Base-by-base conservation (phyloP, 2,329 filamentous ascomycete species). In the Aspergillus caelatus region DNA sequence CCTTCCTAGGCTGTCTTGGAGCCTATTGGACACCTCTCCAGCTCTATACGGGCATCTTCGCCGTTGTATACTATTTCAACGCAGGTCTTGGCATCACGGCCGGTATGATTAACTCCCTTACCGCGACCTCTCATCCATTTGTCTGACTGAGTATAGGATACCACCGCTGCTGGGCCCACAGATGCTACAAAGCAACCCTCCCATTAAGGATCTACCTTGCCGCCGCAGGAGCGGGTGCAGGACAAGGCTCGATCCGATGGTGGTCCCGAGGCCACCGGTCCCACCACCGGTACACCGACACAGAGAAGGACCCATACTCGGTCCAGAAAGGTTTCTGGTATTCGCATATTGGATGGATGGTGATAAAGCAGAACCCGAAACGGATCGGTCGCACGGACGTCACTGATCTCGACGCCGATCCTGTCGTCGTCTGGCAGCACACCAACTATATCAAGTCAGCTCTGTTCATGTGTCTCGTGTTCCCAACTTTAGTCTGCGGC, bases 231-330 rank as follows among this genome's bases (percentile, higher is more conserved):
- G 52, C 32, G 12, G 52, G 52, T 11, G 52, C 52, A 21, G 52
- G 52, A 23, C 52, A 55, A 39, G 52, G 52, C 86, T 94, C 65
- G 91, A 91, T 93, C 75, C 84, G 91, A 78, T 94, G 91, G 90
- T 95, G 92, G 92, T 88, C 90, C 48, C 87, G 90, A 71, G 91
- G 89, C 73, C 92, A 95, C 81, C 89, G 92, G 68, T 90, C 91
- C 70, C 92, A 95, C 78, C 92, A 95, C 84, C 87, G 92, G 72
- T 94, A 94, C 78, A 94, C 92, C 80, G 92, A 95, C 76, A 95
- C 92, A 73, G 90, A 93, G 45, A 93, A 94, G 83, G 92, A 94
- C 70, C 92, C 92, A 54, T 94, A 95, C 83, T 93, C 90, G 23
- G 91, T 94, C 70, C 88, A 90, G 79, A 94, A 94, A 83, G 92